Base-by-base conservation (phyloP, 352 stramenopile genomes). In the Phytophthora kernoviae region DNA sequence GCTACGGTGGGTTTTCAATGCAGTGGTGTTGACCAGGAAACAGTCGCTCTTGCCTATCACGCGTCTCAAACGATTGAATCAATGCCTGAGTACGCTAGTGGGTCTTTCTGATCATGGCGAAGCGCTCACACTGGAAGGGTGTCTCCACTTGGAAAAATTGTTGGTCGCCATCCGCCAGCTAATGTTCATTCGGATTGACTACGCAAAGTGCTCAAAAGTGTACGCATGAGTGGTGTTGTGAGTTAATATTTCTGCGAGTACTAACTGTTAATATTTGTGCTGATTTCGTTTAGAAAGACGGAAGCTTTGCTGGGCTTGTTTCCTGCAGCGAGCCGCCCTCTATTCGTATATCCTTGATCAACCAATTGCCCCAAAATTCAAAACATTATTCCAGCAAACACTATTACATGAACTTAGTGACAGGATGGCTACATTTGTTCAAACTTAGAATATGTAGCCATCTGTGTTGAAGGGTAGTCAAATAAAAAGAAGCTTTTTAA, bases 101-200 rank as follows among this genome's bases (percentile, higher is more conserved):
- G 2, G 27, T 22, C 50, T 61, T 2, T 62, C 50, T n/a, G 51
- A 57, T 34, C 36, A 61, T 40, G 58, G 58, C 1, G 27, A 52
- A 8, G 21, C 58, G 2, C 58, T 65, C 20, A 60, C 41, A 22
- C 54, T 65, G 34, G 58, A 65, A 18, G 33, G 51, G 1, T 65
- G 58, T 8, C 17, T 65, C 42, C 41, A 65, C 26, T 42, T 65
- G 50, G 49, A 65, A 43, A 59, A 65, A n/a, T 20, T 65, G 42
- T 20, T 65, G 17, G 20, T 41, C 12, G 43, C 59, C 10, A 51
- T 65, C 34, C 58, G 58, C 1, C 51, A 62, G 49, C 30, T 66
- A 11, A 62, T 62, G 44, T 56, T 56, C 15, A 45, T 51, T 55
- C 51, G 51, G 27, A 21, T 22, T 11, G 51, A 66, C 27, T 66